Conservation (phyloP, 2,329 filamentous ascomycete species). For the Albophoma yamanashiensis region DNA sequence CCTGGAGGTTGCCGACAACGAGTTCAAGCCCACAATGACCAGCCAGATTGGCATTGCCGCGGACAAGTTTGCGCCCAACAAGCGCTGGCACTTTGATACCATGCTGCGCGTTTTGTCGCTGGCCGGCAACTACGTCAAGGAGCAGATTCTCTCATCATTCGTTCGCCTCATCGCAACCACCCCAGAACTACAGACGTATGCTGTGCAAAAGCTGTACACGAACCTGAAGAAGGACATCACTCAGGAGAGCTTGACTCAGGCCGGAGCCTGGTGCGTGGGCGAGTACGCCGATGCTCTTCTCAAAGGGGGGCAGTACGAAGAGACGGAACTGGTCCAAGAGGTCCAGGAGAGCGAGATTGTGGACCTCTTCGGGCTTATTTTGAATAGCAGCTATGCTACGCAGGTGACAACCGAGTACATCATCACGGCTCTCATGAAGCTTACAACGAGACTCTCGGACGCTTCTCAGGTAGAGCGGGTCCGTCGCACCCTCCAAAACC, state of each 20-base stretch:
- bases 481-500: constrained; percentile 62
- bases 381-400: constrained; percentile 89
- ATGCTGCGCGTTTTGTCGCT: constrained; percentile 90
- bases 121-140: constrained; percentile 94
- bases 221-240: constrained; percentile 94
- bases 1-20: constrained; percentile 91
- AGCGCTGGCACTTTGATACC: constrained; percentile 97
- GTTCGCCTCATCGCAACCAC: constrained; percentile 92
- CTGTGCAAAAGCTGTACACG: constrained; percentile 86
- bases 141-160: constrained; percentile 94
- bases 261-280: constrained; percentile 94
- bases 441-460: constrained; percentile 80
- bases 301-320: constrained; percentile 81
- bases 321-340: constrained; percentile 72
- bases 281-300: constrained; percentile 92
- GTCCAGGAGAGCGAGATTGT: constrained; percentile 85
- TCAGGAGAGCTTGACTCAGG: constrained; percentile 87
- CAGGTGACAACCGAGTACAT: constrained; percentile 94
- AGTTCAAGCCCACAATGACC: constrained; percentile 98
- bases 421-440: constrained; percentile 86
- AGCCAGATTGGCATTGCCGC: constrained; percentile 96
- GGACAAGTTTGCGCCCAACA: constrained; percentile 91
- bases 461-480: constrained; percentile 78
- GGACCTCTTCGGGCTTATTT: constrained; percentile 82
- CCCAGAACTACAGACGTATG: constrained; percentile 89